Conservation (phyloP, 1,139 yeast species). For the Magnusiomyces fungicola region DNA sequence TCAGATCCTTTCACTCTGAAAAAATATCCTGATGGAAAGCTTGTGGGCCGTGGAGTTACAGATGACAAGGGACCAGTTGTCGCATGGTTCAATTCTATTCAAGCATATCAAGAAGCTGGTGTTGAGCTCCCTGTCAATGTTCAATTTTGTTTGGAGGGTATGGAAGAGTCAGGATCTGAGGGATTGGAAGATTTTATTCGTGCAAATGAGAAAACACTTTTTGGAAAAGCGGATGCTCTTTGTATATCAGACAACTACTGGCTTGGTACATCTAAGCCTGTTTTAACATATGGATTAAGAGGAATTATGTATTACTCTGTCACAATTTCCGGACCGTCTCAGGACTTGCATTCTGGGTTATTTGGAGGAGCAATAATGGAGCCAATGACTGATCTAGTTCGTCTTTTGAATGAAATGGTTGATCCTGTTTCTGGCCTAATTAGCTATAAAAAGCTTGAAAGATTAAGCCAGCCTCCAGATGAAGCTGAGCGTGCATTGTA, state of each 20-base stretch:
- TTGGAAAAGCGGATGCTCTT: conserved; percentile 84
- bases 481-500: conserved; percentile 66
- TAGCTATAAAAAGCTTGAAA: conserved; percentile 75
- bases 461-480: conserved; percentile 92
- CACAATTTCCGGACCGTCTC: conserved; percentile 80
- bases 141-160: conserved; percentile 92
- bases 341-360: conserved; percentile 95
- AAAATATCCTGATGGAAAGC: conserved; percentile 47
- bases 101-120: conserved; percentile 81
- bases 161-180: conserved; percentile 97
- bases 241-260: conserved; percentile 97
- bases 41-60: conserved; percentile 90
- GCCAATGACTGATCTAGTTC: conserved; percentile 90
- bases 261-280: conserved; percentile 96
- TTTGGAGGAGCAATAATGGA: conserved; percentile 97
- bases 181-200: conserved; percentile 83
- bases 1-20: conserved; percentile 80
- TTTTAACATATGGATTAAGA: conserved; percentile 92
- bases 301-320: conserved; percentile 93
- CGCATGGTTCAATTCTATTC: conserved; percentile 91
- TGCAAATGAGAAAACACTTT: conserved; percentile 67
- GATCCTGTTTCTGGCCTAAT: conserved; percentile 59
- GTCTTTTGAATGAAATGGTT: conserved; percentile 68
- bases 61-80: conserved; percentile 98
- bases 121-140: conserved; percentile 90